Percentiles rank a stretch among this genome's conserved stretches.
Evolutionary conservation across 805 yeast genomes (phyloP).

Genomic region (Blastobotrys muscicola): DNA sequence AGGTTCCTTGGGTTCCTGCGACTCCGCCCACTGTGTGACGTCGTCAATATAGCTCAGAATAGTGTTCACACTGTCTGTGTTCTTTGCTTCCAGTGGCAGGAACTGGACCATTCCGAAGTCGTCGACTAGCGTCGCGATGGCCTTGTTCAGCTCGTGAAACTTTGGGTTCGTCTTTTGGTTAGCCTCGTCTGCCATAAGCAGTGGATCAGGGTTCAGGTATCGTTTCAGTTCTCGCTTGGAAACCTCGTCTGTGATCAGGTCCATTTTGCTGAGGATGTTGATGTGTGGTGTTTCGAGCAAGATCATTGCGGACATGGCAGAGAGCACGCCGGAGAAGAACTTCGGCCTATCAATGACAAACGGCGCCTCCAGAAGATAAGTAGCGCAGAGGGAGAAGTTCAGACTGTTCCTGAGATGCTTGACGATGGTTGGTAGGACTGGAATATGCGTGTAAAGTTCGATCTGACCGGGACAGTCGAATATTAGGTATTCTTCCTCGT

Average conservation of each 20-base stretch:
- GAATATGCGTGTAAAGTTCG: slow-evolving; percentile 88
- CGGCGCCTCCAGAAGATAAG: slow-evolving; percentile 88
- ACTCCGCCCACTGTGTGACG: slow-evolving; percentile 94
- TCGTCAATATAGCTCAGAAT: slow-evolving; percentile 91
- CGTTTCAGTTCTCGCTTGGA: slow-evolving; percentile 70
- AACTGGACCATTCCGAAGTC: slow-evolving; percentile 99
- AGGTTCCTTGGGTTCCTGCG: slow-evolving; percentile 96
- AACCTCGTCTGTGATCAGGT: slow-evolving; percentile 70
- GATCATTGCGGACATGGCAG: slow-evolving; percentile 99
- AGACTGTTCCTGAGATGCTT: slow-evolving; percentile 71
- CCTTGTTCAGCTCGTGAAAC: slow-evolving; percentile 61
- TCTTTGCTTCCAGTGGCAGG: slow-evolving; percentile 74
- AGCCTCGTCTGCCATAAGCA: slow-evolving; percentile 48
- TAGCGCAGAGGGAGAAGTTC: slow-evolving; percentile 84
- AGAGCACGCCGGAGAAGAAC: slow-evolving; percentile 88
- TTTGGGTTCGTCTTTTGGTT: slow-evolving; percentile 47
- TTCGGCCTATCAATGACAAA: slow-evolving; percentile 85
- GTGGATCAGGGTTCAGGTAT: slow-evolving; percentile 86
- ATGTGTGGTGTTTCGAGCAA: slow-evolving; percentile 90
- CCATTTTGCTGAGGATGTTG: slow-evolving; percentile 79
- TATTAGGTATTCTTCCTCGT: slow-evolving; percentile 83
- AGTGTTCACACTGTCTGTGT: slow-evolving; percentile 65
- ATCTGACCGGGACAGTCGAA: slow-evolving; percentile 98
- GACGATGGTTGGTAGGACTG: slow-evolving; percentile 82
- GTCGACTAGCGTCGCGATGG: slow-evolving; percentile 85